Evolutionary conservation across 2,329 filamentous ascomycete species (phyloP).

Genomic region (Diaporthe helianthi): DNA sequence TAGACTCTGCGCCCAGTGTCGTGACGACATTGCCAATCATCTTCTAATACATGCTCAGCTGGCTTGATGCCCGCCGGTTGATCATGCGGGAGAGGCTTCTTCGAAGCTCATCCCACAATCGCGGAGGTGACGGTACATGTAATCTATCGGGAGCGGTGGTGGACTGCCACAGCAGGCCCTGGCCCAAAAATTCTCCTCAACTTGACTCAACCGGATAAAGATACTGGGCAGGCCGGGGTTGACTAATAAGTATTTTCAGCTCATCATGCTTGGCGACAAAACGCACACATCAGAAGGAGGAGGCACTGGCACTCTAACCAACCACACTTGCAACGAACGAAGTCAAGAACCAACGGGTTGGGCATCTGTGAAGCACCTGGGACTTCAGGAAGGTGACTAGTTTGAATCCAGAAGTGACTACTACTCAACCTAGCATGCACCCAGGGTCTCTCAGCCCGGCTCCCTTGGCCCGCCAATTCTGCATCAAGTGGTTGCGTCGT

Average conservation of each 20-base stretch:
- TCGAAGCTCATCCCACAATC: conserved; percentile 9
- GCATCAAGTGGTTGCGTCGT: conserved; percentile 10
- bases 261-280: conserved; percentile 13
- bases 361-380: conserved; percentile 22
- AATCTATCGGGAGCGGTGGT: conserved; percentile 1
- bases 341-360: conserved; percentile 1
- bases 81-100: background rate
- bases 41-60: background rate
- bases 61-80: background rate
- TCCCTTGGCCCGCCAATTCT: conserved; percentile 9
- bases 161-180: background rate
- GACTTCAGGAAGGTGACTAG: too few species aligned
- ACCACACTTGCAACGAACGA: background rate
- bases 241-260: background rate
- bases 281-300: background rate
- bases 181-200: background rate
- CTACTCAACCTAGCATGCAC: conserved; percentile 16
- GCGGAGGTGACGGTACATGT: conserved; percentile 21
- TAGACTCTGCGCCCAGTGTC: conserved; percentile 11
- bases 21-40: conserved; percentile 19
- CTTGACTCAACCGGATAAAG: background rate
- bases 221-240: background rate
- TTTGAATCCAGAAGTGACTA: conserved; percentile 11
- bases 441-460: background rate
- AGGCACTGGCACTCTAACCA: background rate